Evolutionary conservation across 2,329 filamentous ascomycete genomes (phyloP).

Genomic region (Sporothrix dimorphospora): DNA sequence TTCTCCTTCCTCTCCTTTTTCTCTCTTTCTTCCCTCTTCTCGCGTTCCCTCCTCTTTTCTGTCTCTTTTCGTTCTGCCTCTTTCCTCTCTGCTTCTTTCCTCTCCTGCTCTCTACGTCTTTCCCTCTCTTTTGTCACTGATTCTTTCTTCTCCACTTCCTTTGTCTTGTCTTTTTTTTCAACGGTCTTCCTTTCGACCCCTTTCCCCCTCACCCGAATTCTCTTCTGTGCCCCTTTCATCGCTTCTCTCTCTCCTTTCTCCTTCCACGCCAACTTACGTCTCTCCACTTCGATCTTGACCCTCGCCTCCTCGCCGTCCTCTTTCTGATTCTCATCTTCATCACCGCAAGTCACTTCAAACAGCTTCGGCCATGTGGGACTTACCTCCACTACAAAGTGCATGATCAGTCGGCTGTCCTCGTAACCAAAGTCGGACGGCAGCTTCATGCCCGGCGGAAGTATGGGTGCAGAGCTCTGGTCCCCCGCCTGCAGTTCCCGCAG

Average conservation of each 20-base stretch:
- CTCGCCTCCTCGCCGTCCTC: background rate
- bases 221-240: background rate
- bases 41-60: background rate
- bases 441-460: background rate
- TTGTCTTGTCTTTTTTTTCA: too few relatives aligned
- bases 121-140: background rate
- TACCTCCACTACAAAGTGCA: conserved; percentile 5
- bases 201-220: background rate
- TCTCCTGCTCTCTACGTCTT: background rate
- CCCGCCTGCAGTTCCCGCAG: background rate
- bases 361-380: conserved; percentile 4
- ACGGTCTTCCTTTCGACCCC: background rate
- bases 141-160: background rate
- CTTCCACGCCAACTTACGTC: background rate
- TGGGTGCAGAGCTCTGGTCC: background rate
- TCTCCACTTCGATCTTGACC: background rate
- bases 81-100: background rate
- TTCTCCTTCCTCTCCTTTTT: background rate
- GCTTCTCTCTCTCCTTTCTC: background rate
- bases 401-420: background rate
- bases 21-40: background rate
- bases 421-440: background rate
- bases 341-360: background rate
- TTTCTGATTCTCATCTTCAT: background rate
- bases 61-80: background rate